Base-by-base conservation (phyloP, 2,329 filamentous ascomycete species). In the Pyrenochaeta sp. region DNA sequence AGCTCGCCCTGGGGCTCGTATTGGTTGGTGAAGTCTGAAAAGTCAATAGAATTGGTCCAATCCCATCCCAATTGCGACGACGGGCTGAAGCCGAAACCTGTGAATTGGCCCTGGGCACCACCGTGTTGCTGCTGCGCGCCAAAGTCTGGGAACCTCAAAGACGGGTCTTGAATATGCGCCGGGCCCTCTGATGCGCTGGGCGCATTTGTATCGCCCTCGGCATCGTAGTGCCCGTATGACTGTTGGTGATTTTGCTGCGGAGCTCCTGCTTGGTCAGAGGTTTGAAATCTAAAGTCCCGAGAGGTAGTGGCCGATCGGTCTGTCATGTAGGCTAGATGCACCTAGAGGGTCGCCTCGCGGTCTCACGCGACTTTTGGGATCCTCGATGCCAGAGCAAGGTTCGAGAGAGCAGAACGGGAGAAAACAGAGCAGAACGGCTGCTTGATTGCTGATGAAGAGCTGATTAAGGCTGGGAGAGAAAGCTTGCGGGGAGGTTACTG, bases 1-100 rank as follows among this genome's bases (percentile, higher is more conserved):
- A 76, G 65, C 55, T 77, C 74, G 29, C 74, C 75, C 55, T 76
- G 74, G 3, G 73, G 74, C 45, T 77, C 74, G 66, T 73, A 75
- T 38, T 71, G 65, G 20, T 60, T 56, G 4, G 59, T 51, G 30
- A 70, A 65, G 28, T 62, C 63, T 15, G 64, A 46, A 28, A 68
- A 67, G 45, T 69, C 67, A 35, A 69, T 51, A 6, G 68, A 53
- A 28, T 57, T 60, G 21, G 67, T 63, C 72, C 71, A 75, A 53
- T 72, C 69, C 70, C 71, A 73, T 31, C 57, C 54, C 41, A 65
- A 20, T 17, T 62, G 55, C 22, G 53, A 62, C 7, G 60, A 51
- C 9, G 60, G 41, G 34, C 44, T 55, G 57, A 61, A 65, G 44
- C 48, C 51, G 35, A 51, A 46, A 43, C 40, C 41, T n/a, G 57